These are phyloP conservation scores for Phytophthora pini DNA, from an alignment of 352 stramenopile species.

Conservation along the genomic window DNA sequence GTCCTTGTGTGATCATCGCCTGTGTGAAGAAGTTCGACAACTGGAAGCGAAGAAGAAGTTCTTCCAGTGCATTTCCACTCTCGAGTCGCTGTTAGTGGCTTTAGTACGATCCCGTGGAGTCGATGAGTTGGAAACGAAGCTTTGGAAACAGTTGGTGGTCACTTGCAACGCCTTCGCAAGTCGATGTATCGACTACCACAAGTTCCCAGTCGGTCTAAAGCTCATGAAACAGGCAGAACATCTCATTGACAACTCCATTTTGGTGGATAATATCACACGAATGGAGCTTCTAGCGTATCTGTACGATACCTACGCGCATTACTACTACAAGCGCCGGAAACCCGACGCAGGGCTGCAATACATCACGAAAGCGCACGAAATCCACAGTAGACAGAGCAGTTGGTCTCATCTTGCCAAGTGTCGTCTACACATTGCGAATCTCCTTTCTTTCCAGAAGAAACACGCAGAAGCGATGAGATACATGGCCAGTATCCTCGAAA, in stretches of 20 bases:
- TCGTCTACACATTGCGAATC: slow-evolving; percentile 81
- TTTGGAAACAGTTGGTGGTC: slow-evolving; percentile 93
- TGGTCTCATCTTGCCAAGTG: slow-evolving; percentile 92
- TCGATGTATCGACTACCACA: slow-evolving; percentile 84
- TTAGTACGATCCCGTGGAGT: slow-evolving; percentile 65
- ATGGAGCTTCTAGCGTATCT: slow-evolving; percentile 84
- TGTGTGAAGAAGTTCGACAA: slow-evolving; percentile 79
- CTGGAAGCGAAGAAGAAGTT: slow-evolving; percentile 87
- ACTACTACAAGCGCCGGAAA: slow-evolving; percentile 90
- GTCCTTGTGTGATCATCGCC: slow-evolving; percentile 61
- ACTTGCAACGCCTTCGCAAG: slow-evolving; percentile 91
- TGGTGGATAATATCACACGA: slow-evolving; percentile 53
- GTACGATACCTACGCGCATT: slow-evolving; percentile 90
- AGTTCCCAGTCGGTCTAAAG: slow-evolving; percentile 78
- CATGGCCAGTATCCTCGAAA: slow-evolving; percentile 84
- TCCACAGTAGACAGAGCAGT: slow-evolving; percentile 74
- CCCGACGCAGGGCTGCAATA: slow-evolving; percentile 85
- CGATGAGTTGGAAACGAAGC: slow-evolving; percentile 63
- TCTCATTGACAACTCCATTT: slow-evolving; percentile 80
- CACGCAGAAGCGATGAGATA: slow-evolving; percentile 82
- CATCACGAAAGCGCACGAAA: slow-evolving; percentile 84
- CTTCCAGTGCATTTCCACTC: slow-evolving; percentile 74
- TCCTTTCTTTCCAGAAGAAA: slow-evolving; percentile 79
- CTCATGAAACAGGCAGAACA: slow-evolving; percentile 85
- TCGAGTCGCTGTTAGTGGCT: slow-evolving; percentile 80